These are phyloP conservation scores for Penicillium longicatenatum DNA, from an alignment of 495 filamentous ascomycete species.

Conservation along the genomic window DNA sequence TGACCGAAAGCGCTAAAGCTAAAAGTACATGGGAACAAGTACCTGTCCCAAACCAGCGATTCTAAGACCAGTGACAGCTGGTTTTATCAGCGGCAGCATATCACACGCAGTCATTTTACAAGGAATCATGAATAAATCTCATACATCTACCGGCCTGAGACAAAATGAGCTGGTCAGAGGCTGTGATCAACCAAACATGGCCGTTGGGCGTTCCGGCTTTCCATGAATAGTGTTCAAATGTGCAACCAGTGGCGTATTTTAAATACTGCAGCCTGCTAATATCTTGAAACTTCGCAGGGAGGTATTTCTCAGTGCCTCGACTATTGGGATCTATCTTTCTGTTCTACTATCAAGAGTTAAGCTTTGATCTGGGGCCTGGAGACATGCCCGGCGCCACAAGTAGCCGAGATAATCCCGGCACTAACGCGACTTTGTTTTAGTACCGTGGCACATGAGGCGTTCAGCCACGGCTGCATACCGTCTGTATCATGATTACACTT, in stretches of 20 bases:
- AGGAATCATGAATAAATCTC: neutral
- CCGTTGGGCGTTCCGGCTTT: neutral
- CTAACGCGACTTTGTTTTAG: neutral
- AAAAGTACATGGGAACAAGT: neutral
- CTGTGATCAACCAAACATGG: constrained; percentile 1
- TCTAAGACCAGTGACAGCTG: neutral
- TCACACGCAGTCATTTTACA: neutral
- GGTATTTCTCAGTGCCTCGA: neutral
- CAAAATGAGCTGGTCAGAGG: neutral
- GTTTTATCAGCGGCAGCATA: neutral
- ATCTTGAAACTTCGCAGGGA: neutral
- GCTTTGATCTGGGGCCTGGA: neutral
- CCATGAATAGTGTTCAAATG: neutral
- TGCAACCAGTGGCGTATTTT: neutral
- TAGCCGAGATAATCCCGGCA: neutral
- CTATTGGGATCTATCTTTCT: neutral
- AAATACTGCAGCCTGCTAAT: neutral
- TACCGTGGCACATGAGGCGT: neutral
- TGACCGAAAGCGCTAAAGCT: neutral
- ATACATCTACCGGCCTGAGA: neutral
- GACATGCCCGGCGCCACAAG: neutral
- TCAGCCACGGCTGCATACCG: neutral
- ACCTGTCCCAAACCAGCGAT: neutral
- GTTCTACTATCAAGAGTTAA: neutral
- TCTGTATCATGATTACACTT: too few species aligned